These are phyloP conservation scores for Suillus bovinus DNA, from an alignment of 768 basidiomycete species.

Conservation along the genomic window DNA sequence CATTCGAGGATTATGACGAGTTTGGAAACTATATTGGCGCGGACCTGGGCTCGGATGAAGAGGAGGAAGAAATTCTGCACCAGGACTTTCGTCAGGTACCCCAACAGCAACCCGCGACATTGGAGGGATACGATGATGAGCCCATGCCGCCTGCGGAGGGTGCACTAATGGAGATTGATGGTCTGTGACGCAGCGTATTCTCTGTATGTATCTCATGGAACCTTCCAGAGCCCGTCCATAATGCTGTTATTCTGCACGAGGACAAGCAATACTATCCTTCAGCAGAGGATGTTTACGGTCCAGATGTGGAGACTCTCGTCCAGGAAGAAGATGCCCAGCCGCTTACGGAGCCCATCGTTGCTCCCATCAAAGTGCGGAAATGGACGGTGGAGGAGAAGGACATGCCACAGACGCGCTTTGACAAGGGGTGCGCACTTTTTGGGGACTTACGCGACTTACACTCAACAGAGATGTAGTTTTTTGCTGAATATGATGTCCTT, in stretches of 20 bases:
- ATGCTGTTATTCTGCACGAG: conserved; percentile 89
- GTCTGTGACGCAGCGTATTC: conserved; percentile 39
- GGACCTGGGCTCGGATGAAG: conserved; percentile 87
- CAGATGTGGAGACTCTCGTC: conserved; percentile 92
- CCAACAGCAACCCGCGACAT: conserved; percentile 46
- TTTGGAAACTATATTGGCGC: conserved; percentile 98
- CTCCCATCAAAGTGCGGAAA: conserved; percentile 91
- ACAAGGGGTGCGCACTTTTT: conserved; percentile 73
- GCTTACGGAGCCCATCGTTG: conserved; percentile 91
- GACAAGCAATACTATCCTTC: conserved; percentile 98
- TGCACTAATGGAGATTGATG: conserved; percentile 85
- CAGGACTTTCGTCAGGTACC: conserved; percentile 44
- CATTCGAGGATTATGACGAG: conserved; percentile 82
- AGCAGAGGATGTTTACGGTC: conserved; percentile 89
- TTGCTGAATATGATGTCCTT: conserved; percentile 88
- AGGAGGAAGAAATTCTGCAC: conserved; percentile 53
- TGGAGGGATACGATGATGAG: conserved; percentile 86
- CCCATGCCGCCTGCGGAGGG: conserved; percentile 53
- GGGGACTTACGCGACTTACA: not conserved
- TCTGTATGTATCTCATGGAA: conserved; percentile 7
- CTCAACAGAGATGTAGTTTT: conserved; percentile 55
- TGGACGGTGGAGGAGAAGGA: conserved; percentile 96
- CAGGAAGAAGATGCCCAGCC: conserved; percentile 99
- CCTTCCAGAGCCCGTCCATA: conserved; percentile 67
- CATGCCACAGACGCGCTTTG: conserved; percentile 95